These are phyloP conservation scores for Spizellomyces punctatus DNA, from an alignment of 192 early-diverging fungal species.

Conservation along the genomic window DNA sequence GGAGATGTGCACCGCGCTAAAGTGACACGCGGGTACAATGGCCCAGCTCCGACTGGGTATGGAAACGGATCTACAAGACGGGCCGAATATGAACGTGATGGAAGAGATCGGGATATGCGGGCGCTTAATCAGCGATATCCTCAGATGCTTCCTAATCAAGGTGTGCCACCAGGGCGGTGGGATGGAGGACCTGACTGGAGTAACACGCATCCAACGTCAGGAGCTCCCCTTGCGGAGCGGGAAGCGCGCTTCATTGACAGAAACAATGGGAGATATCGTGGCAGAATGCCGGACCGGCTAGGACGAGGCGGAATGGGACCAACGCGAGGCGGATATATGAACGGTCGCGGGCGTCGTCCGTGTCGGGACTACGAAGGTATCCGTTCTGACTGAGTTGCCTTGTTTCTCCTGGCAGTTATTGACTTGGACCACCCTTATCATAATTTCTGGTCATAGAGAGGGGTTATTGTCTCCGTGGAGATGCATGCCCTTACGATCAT, in stretches of 20 bases:
- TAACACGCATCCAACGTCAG: neutral
- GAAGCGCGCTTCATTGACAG: neutral
- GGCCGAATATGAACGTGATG: neutral
- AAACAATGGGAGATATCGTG: no score
- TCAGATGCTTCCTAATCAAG: neutral
- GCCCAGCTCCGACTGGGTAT: no score
- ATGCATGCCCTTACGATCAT: constrained; percentile 79
- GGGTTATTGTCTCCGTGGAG: constrained; percentile 81
- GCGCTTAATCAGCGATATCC: constrained; percentile 1
- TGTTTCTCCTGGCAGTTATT: neutral
- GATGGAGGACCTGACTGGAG: neutral
- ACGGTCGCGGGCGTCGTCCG: constrained; percentile 40
- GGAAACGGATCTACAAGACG: no score
- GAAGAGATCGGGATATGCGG: neutral
- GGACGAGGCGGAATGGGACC: constrained; percentile 11
- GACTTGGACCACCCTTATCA: no score
- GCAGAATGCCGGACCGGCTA: no score
- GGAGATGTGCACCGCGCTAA: constrained; percentile 5
- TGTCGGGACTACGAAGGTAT: constrained; percentile 81
- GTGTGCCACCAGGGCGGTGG: neutral
- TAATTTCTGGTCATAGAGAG: constrained; percentile 54
- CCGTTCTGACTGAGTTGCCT: neutral
- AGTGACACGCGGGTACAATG: constrained; percentile 1
- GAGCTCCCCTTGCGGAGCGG: neutral
- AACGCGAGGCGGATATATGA: constrained; percentile 45